Evolutionary conservation across 2,329 filamentous ascomycete genomes (phyloP).

Genomic region (Helminthosporium solani): DNA sequence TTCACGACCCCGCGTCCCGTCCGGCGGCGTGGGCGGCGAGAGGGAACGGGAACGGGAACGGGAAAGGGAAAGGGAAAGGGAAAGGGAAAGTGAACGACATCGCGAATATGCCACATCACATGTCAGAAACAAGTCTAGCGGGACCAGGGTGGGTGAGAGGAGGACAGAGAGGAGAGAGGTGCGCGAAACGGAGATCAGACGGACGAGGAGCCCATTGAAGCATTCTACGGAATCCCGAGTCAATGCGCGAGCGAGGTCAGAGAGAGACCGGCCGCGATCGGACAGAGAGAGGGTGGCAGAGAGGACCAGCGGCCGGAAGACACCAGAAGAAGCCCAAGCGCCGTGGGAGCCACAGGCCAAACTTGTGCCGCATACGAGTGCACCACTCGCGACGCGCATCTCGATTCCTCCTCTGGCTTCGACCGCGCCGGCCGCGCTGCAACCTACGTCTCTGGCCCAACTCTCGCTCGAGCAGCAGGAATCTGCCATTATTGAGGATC

Average conservation of each 20-base stretch:
- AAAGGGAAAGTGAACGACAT: slow-evolving; percentile 22
- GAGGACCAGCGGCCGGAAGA: slow-evolving; percentile 21
- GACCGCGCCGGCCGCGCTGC: slow-evolving; percentile 66
- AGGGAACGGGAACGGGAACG: slow-evolving; percentile 22
- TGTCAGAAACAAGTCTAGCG: slow-evolving; percentile 28
- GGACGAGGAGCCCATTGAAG: slow-evolving; percentile 42
- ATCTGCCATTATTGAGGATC: slow-evolving; percentile 80
- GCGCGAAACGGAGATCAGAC: slow-evolving; percentile 35
- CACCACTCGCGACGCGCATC: slow-evolving; percentile 70
- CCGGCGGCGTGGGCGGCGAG: slow-evolving; percentile 25
- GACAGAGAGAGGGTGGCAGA: slow-evolving; percentile 26
- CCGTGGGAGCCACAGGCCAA: slow-evolving; percentile 80
- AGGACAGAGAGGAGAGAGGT: slow-evolving; percentile 40
- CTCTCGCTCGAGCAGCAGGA: slow-evolving; percentile 82
- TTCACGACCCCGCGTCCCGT: slow-evolving; percentile 41
- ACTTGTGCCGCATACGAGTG: slow-evolving; percentile 67
- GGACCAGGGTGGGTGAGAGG: slow-evolving; percentile 29
- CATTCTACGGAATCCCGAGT: slow-evolving; percentile 34
- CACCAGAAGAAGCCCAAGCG: slow-evolving; percentile 31
- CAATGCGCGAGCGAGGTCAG: slow-evolving; percentile 34
- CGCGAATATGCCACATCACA: slow-evolving; percentile 29
- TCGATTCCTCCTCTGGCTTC: slow-evolving; percentile 63
- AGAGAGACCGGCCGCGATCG: slow-evolving; percentile 27
- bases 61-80: too few relatives aligned
- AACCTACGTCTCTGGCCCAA: slow-evolving; percentile 67